phyloP scores from a whole-genome alignment of 2,329 filamentous ascomycete genomes.

The Trichoderma atrobrunneum region DNA sequence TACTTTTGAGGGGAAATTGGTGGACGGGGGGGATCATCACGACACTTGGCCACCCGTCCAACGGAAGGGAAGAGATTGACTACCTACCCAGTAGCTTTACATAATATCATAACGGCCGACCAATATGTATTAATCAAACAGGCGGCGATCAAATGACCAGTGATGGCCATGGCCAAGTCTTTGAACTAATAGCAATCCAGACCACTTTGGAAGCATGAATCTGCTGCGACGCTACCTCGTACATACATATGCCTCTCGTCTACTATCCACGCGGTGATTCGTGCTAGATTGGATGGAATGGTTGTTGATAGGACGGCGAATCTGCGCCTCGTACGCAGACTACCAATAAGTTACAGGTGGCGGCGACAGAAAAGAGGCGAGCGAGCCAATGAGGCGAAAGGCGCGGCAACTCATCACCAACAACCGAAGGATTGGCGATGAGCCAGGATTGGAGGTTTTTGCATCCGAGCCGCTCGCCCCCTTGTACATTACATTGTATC shows the following conservation, averaged over 20 bases:
- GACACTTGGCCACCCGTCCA: background rate
- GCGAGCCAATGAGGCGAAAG: background rate
- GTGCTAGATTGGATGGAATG: background rate
- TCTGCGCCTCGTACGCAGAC: background rate
- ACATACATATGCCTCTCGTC: background rate
- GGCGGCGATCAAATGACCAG: background rate
- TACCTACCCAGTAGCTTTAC: background rate
- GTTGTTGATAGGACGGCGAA: background rate
- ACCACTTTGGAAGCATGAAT: conserved; percentile 7
- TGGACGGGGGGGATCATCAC: background rate
- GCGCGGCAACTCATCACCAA: background rate
- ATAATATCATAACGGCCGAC: background rate
- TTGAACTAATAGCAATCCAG: background rate
- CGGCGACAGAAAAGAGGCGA: background rate
- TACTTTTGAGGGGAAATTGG: background rate
- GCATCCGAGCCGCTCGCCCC: background rate
- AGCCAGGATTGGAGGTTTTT: background rate
- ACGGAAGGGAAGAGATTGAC: background rate
- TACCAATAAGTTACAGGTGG: background rate
- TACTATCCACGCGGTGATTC: background rate
- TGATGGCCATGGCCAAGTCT: background rate
- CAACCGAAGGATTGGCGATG: background rate
- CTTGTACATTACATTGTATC: background rate
- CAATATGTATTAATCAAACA: background rate
- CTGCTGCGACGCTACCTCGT: background rate